Evolutionary conservation across 208 protist species (phyloP), one percentile per base, ranked within the genome.

Genomic region (Naegleria fowleri): DNA sequence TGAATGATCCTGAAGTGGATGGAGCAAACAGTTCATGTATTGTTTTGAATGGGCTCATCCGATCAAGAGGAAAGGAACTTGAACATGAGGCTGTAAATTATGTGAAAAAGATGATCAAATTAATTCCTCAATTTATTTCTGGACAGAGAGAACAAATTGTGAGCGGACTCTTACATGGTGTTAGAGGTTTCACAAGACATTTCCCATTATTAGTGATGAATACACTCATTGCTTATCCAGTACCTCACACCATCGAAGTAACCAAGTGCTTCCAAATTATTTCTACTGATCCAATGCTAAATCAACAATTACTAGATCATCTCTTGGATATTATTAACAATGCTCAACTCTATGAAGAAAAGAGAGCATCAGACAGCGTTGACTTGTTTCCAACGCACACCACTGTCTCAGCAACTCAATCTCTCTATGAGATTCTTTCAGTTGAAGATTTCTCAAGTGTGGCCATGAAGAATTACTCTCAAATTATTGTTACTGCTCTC

Each of bases 341-440:
- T 67, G 39, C 86, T 55, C 86, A 89, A 40, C 29, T 67, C 2
- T 89, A 75, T 89, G 86, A 89, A 40, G 86, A 89, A 29, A 89
- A 89, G 29, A 43, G 33, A 86, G 6, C 16, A 33, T 6, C 13
- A 33, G 40, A 38, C 33, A 29, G 16, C 4, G 25, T 67, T 39
- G 51, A 89, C 5, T 41, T 39, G 0, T 29, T 67, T 38, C 43
- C 43, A 38, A 67, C 86, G n/a, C 48, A 13, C 5, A 36, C 25
- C 6, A 33, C 86, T 19, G n/a, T 41, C 0, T 67, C 41, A 15
- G 15, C n/a, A 13, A 89, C 86, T 38, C 11, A 25, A 33, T 41
- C 86, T 38, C n/a, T 89, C 5, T 33, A 22, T 33, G 51, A 67
- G 16, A 67, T 89, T n/a, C 25, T 89, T 2, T 38, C 36, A 33